These are phyloP conservation scores for Pulicaria dysenterica DNA, from an alignment of 129 eudicot genomes.

Conservation along the genomic window DNA sequence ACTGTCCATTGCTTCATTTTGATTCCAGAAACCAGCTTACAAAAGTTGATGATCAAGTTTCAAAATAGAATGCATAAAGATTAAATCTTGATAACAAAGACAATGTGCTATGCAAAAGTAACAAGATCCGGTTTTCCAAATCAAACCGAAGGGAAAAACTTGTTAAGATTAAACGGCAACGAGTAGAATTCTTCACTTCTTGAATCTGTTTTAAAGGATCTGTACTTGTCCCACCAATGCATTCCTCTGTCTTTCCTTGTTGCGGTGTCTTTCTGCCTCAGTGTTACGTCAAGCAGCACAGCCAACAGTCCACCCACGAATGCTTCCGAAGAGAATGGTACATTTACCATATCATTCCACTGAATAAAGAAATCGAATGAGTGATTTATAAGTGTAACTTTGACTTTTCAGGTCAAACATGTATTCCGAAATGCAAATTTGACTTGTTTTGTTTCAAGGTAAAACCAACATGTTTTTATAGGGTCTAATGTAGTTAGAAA, in stretches of 20 bases:
- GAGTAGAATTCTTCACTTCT: conserved; percentile 96
- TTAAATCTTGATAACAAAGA: neutral
- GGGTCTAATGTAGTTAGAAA: conserved; percentile 1
- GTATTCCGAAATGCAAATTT: conserved; percentile 3
- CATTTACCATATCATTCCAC: conserved; percentile 93
- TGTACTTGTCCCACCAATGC: conserved; percentile 95
- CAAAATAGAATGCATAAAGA: conserved; percentile 26
- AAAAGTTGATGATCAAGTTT: conserved; percentile 35
- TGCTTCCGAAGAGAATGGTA: conserved; percentile 85
- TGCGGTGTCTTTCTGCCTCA: conserved; percentile 65
- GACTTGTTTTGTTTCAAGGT: neutral
- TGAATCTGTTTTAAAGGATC: conserved; percentile 80
- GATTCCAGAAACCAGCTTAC: conserved; percentile 26
- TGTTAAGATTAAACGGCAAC: conserved; percentile 89
- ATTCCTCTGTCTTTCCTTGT: conserved; percentile 88
- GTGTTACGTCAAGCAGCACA: conserved; percentile 62
- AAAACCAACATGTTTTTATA: conserved; percentile 8
- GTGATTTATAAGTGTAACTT: neutral
- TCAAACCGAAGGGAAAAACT: conserved; percentile 91
- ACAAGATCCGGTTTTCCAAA: neutral
- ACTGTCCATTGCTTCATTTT: neutral
- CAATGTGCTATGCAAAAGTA: conserved; percentile 18
- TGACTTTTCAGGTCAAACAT: conserved; percentile 15
- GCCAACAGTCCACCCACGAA: conserved; percentile 86
- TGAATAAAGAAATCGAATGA: conserved; percentile 28